Evolutionary conservation across 2,329 filamentous ascomycete genomes (phyloP).

Genomic region (Pyricularia pennisetigena): DNA sequence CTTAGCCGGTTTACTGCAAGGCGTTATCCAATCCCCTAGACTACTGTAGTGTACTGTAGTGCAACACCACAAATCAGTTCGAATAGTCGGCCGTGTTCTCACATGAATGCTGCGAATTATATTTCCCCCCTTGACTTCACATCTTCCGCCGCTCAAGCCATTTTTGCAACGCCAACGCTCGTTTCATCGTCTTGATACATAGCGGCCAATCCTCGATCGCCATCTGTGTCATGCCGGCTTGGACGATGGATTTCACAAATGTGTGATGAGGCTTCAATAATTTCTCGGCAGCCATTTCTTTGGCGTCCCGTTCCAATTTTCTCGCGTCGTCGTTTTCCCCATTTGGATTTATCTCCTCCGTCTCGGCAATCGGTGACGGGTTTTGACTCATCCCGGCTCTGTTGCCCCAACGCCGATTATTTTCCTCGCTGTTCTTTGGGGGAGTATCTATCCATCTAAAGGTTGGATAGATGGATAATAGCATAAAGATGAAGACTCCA

Average conservation of each 20-base stretch:
- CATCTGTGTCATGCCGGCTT: conserved; percentile 9
- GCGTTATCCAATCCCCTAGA: no score
- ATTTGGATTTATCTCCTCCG: neutral
- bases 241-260: conserved; percentile 7
- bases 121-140: neutral
- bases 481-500: conserved; percentile 32
- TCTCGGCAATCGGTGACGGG: neutral
- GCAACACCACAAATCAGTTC: neutral
- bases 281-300: neutral
- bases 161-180: conserved; percentile 7
- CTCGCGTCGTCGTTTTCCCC: neutral
- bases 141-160: conserved; percentile 5
- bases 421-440: neutral
- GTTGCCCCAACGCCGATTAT: neutral
- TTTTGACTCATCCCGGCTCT: neutral
- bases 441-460: conserved; percentile 12
- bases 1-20: no score
- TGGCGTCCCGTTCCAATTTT: neutral
- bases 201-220: conserved; percentile 8
- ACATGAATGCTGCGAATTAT: neutral
- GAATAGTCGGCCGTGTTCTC: neutral
- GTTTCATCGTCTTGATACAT: conserved; percentile 6
- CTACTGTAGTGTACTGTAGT: no score
- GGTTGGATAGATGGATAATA: conserved; percentile 28
- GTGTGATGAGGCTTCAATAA: conserved; percentile 1